Evolutionary conservation across 2,329 filamentous ascomycete genomes (phyloP).

Genomic region (Periconia sp.): DNA sequence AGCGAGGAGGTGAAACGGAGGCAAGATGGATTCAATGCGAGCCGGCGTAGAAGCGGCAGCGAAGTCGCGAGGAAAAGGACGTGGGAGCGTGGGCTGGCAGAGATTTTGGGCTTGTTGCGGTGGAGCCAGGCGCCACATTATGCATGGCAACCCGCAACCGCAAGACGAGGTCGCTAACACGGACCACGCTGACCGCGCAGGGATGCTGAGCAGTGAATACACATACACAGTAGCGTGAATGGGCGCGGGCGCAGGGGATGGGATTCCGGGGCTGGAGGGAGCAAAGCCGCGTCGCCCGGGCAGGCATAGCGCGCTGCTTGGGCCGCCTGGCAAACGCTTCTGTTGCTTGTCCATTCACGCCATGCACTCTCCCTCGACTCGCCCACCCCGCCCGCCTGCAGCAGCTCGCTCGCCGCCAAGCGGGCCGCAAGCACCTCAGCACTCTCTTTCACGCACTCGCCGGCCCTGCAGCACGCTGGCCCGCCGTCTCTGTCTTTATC

Average conservation of each 20-base stretch:
- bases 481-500: too few relatives aligned
- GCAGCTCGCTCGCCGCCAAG: neutral
- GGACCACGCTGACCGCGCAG: conserved; percentile 8
- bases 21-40: conserved; percentile 6
- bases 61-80: conserved; percentile 18
- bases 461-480: too few relatives aligned
- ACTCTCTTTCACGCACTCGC: too few relatives aligned
- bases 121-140: neutral
- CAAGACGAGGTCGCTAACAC: conserved; percentile 21
- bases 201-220: conserved; percentile 12
- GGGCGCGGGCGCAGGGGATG: conserved; percentile 18
- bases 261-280: conserved; percentile 15
- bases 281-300: conserved; percentile 12
- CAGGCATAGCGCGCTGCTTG: too few relatives aligned
- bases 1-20: conserved; percentile 4
- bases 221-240: too few relatives aligned
- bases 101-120: conserved; percentile 24
- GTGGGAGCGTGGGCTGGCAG: conserved; percentile 23
- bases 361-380: conserved; percentile 4
- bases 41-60: conserved; percentile 15
- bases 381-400: conserved; percentile 2
- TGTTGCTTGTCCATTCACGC: neutral
- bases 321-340: conserved; percentile 3
- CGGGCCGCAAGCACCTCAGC: too few relatives aligned
- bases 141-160: conserved; percentile 28